A percentile compares a stretch with the other conserved stretches of the same genome.
These are phyloP conservation scores for Collariella sp. DNA, from an alignment of 495 filamentous ascomycete genomes.

Conservation along the genomic window DNA sequence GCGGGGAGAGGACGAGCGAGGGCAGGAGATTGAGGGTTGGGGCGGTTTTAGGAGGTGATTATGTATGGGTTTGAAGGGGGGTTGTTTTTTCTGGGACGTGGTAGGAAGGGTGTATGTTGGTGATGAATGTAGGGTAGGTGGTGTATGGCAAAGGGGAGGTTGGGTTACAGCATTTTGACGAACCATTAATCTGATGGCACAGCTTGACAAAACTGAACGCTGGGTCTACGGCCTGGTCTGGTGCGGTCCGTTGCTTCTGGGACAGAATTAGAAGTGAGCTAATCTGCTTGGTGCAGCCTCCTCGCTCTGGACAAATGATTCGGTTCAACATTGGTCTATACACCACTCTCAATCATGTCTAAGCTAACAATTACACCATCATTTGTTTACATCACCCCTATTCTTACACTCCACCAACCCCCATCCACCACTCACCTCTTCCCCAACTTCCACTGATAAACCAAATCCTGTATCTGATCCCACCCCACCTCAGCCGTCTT, in stretches of 20 bases:
- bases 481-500: constrained; percentile 52
- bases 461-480: constrained; percentile 80
- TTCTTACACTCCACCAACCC: constrained; percentile 3
- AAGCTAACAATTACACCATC: background rate
- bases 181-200: no score
- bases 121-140: no score
- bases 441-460: constrained; percentile 76
- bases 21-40: constrained; percentile 41
- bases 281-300: no score
- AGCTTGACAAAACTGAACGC: no score
- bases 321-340: background rate
- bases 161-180: no score
- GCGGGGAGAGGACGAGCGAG: constrained; percentile 36
- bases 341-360: background rate
- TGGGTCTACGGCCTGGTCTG: no score
- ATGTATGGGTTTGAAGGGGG: no score
- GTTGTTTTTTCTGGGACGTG: background rate
- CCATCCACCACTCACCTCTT: constrained; percentile 23
- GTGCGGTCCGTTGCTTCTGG: no score
- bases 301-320: no score
- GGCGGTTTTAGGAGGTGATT: constrained; percentile 34
- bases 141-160: no score
- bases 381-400: background rate
- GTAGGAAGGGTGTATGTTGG: background rate
- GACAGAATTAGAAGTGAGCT: no score